Percentiles rank a stretch among this genome's conserved stretches.
phyloP scores from a whole-genome alignment of 1,284 basidiomycete genomes.

The Fomitopsis palustris region DNA sequence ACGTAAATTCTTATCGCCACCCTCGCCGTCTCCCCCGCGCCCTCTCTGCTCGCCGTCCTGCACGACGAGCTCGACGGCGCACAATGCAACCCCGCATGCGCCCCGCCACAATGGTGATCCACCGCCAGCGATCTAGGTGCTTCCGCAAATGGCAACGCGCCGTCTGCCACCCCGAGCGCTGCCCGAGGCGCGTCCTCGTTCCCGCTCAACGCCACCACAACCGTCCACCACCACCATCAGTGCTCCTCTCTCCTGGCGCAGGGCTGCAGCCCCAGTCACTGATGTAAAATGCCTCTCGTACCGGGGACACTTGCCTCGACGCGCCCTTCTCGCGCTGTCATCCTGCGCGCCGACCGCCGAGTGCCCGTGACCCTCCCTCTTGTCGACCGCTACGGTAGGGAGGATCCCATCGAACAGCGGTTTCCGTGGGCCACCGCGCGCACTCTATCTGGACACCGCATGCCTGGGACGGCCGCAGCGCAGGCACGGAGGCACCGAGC shows the following conservation, averaged over 20 bases:
- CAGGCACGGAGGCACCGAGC: not conserved
- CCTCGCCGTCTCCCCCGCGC: not conserved
- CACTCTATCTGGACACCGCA: not conserved
- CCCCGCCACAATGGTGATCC: constrained; percentile 4
- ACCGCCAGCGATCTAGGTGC: not conserved
- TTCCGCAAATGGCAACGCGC: not conserved
- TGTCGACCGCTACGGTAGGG: not conserved
- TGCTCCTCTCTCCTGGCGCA: not conserved
- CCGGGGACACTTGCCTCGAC: not conserved
- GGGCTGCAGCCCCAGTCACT: no score
- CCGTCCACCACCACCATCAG: no score
- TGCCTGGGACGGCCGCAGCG: not conserved
- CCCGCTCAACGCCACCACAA: no score
- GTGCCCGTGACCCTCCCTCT: not conserved
- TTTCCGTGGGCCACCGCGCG: not conserved
- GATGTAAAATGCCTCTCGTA: not conserved
- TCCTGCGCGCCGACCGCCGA: not conserved
- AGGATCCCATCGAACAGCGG: not conserved
- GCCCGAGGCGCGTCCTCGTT: not conserved
- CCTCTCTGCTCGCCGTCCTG: not conserved
- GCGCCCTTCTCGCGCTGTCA: not conserved
- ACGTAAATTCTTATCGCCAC: constrained; percentile 8
- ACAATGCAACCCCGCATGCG: not conserved
- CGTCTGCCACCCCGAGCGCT: not conserved
- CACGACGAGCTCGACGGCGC: not conserved